These are phyloP conservation scores for Fomitopsis betulina DNA, from an alignment of 1,284 basidiomycete species.

Conservation along the genomic window DNA sequence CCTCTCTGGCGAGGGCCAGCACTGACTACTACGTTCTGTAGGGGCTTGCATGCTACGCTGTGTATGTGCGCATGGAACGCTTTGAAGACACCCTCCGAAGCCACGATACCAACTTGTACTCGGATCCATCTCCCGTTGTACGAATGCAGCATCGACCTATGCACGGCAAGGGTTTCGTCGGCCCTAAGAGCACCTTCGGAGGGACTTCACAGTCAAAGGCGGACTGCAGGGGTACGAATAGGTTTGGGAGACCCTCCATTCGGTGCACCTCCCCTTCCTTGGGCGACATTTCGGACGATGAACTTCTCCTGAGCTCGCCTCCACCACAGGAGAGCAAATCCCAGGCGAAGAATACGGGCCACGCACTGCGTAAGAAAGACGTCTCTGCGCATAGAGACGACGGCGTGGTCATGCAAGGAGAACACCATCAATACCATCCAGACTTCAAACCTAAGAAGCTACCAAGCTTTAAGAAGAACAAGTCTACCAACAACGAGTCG, in stretches of 20 bases:
- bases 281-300: slow-evolving; percentile 9
- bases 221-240: not conserved
- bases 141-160: slow-evolving; percentile 11
- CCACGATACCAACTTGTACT: slow-evolving; percentile 10
- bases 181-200: slow-evolving; percentile 19
- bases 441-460: not conserved
- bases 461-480: slow-evolving; percentile 8
- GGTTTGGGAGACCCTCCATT: not conserved
- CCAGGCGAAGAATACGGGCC: not conserved
- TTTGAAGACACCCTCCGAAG: not conserved
- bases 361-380: not conserved
- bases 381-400: not conserved
- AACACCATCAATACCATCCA: not conserved
- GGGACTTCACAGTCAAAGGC: slow-evolving; percentile 1
- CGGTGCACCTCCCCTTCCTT: not conserved
- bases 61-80: slow-evolving; percentile 3
- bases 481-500: not conserved
- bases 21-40: no score
- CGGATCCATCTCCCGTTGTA: slow-evolving; percentile 15
- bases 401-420: not conserved
- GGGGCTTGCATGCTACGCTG: not conserved
- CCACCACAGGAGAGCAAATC: not conserved
- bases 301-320: slow-evolving; percentile 11
- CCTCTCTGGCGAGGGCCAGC: not conserved
- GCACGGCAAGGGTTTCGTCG: slow-evolving; percentile 12